Base-by-base conservation (phyloP, 2,329 filamentous ascomycete species). In the Aspergillus sp. region DNA sequence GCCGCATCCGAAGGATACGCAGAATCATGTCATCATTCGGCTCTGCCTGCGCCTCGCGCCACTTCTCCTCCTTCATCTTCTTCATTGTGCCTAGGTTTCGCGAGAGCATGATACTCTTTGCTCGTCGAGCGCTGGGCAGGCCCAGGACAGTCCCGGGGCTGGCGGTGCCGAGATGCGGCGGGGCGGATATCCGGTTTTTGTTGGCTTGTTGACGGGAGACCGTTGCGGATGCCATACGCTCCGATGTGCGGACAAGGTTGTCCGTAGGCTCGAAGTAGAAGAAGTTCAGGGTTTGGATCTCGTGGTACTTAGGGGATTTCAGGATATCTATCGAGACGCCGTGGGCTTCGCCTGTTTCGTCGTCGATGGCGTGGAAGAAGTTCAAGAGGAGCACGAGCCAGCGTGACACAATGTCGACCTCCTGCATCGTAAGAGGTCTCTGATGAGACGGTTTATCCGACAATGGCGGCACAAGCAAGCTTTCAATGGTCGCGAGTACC, bases 1-100 rank as follows among this genome's bases (percentile, higher is more conserved):
- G 88, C 41, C 93, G 77, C 93, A 98, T 98, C 44, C 93, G 79
- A 55, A 98, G 69, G 54, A 98, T 98, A 19, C 93, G 79, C 58
- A 98, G 69, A 55, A 98, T 97, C 86, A 97, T 97, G 64, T 98
- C 93, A 66, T 98, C 93, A 64, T 85, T 95, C 1, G 93, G 91
- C 64, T 97, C 93, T 1, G 93, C 91, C 64, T 98, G 93, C 1
- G 89, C 88, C 65, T 97, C 91, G 58, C 90, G 89, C 53, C 93
- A 79, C 73, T 94, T 96, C 69, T 95, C 91, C 65, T 95, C 89
- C 69, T 97, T 97, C 36, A 87, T 89, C 63, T 91, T 88, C 57
- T 83, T 85, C 89, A 98, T 97, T 5, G 93, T 97, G 41, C 93
- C 93, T 45, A 98, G 71, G 64, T 97, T 98, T 48, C 91, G 83